Conservation (phyloP, 2,329 filamentous ascomycete species). For the Nannizziopsis barbatae region DNA sequence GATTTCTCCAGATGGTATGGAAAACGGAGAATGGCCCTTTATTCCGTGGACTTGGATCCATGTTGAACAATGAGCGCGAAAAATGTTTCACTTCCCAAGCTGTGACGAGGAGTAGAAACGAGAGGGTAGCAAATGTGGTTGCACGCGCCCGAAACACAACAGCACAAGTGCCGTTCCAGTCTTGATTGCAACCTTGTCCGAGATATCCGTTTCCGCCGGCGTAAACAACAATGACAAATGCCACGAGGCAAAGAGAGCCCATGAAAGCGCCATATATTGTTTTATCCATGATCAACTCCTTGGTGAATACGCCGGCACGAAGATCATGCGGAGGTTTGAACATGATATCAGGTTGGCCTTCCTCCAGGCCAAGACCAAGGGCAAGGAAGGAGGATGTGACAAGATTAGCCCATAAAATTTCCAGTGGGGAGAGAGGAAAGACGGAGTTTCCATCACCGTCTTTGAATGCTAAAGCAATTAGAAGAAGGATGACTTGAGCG, state of each 20-base stretch:
- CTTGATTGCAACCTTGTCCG: conserved; percentile 45
- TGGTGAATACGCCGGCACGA: conserved; percentile 32
- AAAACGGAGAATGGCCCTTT: conserved; percentile 56
- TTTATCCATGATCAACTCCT: conserved; percentile 32
- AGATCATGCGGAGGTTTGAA: conserved; percentile 61
- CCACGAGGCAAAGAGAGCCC: conserved; percentile 33
- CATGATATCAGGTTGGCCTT: conserved; percentile 65
- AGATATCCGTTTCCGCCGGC: conserved; percentile 35
- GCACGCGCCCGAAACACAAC: conserved; percentile 57
- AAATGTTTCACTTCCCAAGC: conserved; percentile 70
- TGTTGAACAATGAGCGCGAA: conserved; percentile 61
- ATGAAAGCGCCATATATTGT: conserved; percentile 38
- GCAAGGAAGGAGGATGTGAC: conserved; percentile 77
- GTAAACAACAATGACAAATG: conserved; percentile 32
- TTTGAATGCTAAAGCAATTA: conserved; percentile 71
- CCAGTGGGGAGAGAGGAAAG: conserved; percentile 71
- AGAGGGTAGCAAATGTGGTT: conserved; percentile 61
- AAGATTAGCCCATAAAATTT: conserved; percentile 90
- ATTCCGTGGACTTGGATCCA: conserved; percentile 39
- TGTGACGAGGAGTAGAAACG: conserved; percentile 62
- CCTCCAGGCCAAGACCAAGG: conserved; percentile 72
- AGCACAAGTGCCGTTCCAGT: conserved; percentile 39
- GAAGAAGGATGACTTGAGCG: conserved; percentile 68
- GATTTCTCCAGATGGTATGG: conserved; percentile 55
- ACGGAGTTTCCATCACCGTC: conserved; percentile 60